Percentiles rank a stretch among this genome's conserved stretches.
These are phyloP conservation scores for Grifola frondosa DNA, from an alignment of 1,284 basidiomycete genomes.

Conservation along the genomic window DNA sequence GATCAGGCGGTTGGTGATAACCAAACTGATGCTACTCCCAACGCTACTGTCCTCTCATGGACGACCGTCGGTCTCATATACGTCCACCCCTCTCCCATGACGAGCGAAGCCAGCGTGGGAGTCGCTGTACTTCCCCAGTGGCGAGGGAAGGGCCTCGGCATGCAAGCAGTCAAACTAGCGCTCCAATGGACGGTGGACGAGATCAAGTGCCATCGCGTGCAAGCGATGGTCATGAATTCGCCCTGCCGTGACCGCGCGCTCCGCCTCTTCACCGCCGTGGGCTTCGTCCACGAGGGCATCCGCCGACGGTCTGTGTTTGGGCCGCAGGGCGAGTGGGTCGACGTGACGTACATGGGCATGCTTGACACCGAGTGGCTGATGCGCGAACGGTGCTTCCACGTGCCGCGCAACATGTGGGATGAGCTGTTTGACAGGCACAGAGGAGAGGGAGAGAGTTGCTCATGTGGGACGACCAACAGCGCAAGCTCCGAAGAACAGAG, in stretches of 20 bases:
- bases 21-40: not conserved
- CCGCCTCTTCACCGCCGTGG: conserved; percentile 28
- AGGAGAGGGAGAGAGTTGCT: conserved; percentile 57
- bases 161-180: conserved; percentile 43
- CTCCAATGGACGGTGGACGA: conserved; percentile 49
- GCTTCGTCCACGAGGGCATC: conserved; percentile 60
- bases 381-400: conserved; percentile 20
- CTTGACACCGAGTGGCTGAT: conserved; percentile 62
- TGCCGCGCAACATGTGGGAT: conserved; percentile 54
- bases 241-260: conserved; percentile 11
- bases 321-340: conserved; percentile 49
- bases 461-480: conserved; percentile 41
- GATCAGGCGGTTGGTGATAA: not conserved
- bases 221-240: conserved; percentile 18
- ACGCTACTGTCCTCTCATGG: conserved; percentile 2
- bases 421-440: conserved; percentile 60
- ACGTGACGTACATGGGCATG: conserved; percentile 57
- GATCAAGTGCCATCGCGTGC: conserved; percentile 50
- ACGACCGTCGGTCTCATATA: conserved; percentile 45
- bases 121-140: conserved; percentile 41
- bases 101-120: conserved; percentile 52
- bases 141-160: conserved; percentile 43
- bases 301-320: conserved; percentile 51
- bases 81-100: conserved; percentile 34
- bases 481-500: conserved; percentile 17